phyloP scores from a whole-genome alignment of 2,329 filamentous ascomycete genomes.

The Endothia cerciana region DNA sequence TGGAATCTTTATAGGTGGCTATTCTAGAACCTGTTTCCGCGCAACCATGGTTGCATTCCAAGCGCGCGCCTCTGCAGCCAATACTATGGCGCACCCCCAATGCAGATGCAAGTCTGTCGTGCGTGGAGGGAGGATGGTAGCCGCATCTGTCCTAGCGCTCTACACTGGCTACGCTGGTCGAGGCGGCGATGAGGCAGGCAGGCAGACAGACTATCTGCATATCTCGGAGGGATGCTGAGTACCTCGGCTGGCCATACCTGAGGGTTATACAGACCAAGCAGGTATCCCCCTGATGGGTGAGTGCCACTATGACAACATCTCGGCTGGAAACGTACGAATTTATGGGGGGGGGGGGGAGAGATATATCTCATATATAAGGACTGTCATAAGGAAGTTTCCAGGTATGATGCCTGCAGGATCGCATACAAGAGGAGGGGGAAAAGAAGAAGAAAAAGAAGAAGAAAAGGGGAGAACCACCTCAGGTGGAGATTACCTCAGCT shows the following conservation, averaged over 20 bases:
- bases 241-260: neutral
- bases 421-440: neutral
- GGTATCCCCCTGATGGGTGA: too few relatives aligned
- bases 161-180: neutral
- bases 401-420: conserved; percentile 3
- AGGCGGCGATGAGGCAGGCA: neutral
- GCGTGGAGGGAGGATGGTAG: neutral
- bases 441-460: neutral
- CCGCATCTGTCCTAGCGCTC: neutral
- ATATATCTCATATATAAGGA: too few relatives aligned
- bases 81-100: neutral
- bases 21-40: neutral
- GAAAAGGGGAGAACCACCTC: neutral
- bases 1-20: conserved; percentile 12
- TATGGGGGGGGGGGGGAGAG: too few relatives aligned
- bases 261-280: too few relatives aligned
- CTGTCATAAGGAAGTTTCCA: neutral
- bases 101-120: neutral
- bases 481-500: neutral
- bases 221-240: neutral
- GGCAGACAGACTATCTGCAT: too few relatives aligned
- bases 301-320: neutral
- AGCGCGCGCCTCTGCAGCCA: conserved; percentile 8
- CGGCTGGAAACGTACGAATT: neutral
- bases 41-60: conserved; percentile 7